These are phyloP conservation scores for Laguncularia racemosa DNA, from an alignment of 345 rosid species.

Conservation along the genomic window DNA sequence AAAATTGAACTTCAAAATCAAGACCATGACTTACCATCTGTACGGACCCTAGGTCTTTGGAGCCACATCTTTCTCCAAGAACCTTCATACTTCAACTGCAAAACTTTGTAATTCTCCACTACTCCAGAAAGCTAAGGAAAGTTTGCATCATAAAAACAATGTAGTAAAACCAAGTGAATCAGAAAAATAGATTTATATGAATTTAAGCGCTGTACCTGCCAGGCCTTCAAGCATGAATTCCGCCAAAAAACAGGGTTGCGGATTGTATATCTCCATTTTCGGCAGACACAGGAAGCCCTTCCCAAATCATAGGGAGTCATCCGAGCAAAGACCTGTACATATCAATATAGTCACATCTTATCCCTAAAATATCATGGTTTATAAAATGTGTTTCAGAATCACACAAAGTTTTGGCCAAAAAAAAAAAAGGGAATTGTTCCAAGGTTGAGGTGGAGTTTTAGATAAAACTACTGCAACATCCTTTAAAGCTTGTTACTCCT, in stretches of 20 bases:
- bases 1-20: conserved; percentile 1
- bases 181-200: conserved; percentile 1
- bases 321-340: conserved; percentile 66
- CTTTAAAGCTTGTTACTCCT: too few relatives aligned
- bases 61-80: conserved; percentile 99
- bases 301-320: conserved; percentile 83
- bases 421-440: too few relatives aligned
- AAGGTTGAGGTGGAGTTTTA: too few relatives aligned
- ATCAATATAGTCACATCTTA: conserved; percentile 3
- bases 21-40: conserved; percentile 52
- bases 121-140: conserved; percentile 54
- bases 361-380: too few relatives aligned
- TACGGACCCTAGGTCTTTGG: conserved; percentile 80
- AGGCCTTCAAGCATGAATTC: conserved; percentile 80
- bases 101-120: conserved; percentile 66
- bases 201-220: conserved; percentile 57
- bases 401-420: too few relatives aligned
- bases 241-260: conserved; percentile 94
- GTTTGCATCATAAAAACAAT: conserved; percentile 6
- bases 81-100: conserved; percentile 76
- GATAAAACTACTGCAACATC: too few relatives aligned
- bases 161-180: not conserved
- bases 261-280: conserved; percentile 89
- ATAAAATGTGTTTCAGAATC: too few relatives aligned
- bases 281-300: conserved; percentile 82